Base-by-base conservation (phyloP, 257 asterid genomes). In the Lavandula angustifolia region DNA sequence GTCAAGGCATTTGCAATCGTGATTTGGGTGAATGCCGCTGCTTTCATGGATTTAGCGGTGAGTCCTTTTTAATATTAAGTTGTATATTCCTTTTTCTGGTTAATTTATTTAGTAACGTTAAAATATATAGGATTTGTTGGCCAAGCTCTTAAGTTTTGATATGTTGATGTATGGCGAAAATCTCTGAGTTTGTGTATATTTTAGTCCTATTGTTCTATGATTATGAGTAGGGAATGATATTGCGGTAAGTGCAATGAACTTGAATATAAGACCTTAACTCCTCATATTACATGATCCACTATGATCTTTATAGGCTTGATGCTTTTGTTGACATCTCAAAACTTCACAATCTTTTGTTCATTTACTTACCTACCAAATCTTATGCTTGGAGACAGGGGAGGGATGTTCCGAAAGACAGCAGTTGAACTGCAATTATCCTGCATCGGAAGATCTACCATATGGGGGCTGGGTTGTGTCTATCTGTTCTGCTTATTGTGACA, bases 381-480 rank as follows among this genome's bases (percentile, higher is more conserved):
- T 27, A 59, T 71, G 64, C 33, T 73, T 64, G 52, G 81, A 67
- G 55, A 46, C 92, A 92, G 99, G 96, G 76, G 88, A 92, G 65
- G 99, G 78, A 66, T 92, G 99, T 77, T 83, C 88, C 0, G 87
- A 92, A 57, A 87, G 78, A 76, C 76, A 70, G 64, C 75, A 83
- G 63, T 74, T 92, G 69, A 75, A 65, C 54, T 92, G 99, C 85
- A 92, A 92, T 72, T 76, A 73, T 71, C 89, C 89, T 33, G 81
- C 75, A 70, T 79, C 83, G 37, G 77, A 83, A 43, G 75, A 78
- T 53, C 54, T 54, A 9, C 99, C 95, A 22, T 90, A 81, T 61
- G 97, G 99, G 40, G 86, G 13, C 14, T 90, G 99, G 99, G 85
- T 92, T 60, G 97, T 92, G 42, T 92, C 99, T 13, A 87, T 87